Evolutionary conservation across 2,329 filamentous ascomycete species (phyloP), one percentile per base, ranked within the genome.

Genomic region (Colletotrichum caudatum): DNA sequence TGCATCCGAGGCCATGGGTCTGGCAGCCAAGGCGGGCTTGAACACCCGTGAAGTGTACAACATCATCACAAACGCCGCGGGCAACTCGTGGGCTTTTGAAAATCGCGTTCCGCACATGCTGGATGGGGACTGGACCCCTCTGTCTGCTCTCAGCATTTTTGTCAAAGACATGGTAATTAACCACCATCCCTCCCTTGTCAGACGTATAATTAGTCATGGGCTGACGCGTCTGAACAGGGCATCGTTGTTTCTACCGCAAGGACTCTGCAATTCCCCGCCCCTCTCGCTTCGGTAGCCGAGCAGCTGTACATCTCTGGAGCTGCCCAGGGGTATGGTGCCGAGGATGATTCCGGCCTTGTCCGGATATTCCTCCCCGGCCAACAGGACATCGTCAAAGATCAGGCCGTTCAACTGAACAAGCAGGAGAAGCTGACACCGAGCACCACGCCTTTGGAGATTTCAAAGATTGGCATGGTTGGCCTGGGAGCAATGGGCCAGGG

Each of bases 81-180:
- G 78, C 8, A 76, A 70, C 44, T 85, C 84, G 74, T 89, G 85
- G 82, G 88, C 89, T 81, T 89, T 89, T 80, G 85, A 86, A 75
- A 86, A 88, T 75, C 80, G 87, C n/a, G 85, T 83, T 18, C 84
- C 85, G 51, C 84, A 85, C 75, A 86, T 88, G 80, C 77, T 90
- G 50, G 81, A 82, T 26, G 83, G 85, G 66, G 85, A 88, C 74
- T 85, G 84, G 79, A 78, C 76, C 18, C 74, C 81, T 20, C 75
- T 78, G 41, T 80, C 79, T 9, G 78, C 82, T 1, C 70, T 84
- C 23, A 76, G 78, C 53, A 81, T 80, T 18, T 80, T 81, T 29
- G 75, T 80, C 2, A 79, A 81, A 58, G 79, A 81, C 71, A 77
- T 82, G 75, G 80, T 81, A 64, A n/a, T n/a, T n/a, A n/a, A n/a